Evolutionary conservation across 768 basidiomycete species (phyloP).

Genomic region (Leccinum fibrillosum): DNA sequence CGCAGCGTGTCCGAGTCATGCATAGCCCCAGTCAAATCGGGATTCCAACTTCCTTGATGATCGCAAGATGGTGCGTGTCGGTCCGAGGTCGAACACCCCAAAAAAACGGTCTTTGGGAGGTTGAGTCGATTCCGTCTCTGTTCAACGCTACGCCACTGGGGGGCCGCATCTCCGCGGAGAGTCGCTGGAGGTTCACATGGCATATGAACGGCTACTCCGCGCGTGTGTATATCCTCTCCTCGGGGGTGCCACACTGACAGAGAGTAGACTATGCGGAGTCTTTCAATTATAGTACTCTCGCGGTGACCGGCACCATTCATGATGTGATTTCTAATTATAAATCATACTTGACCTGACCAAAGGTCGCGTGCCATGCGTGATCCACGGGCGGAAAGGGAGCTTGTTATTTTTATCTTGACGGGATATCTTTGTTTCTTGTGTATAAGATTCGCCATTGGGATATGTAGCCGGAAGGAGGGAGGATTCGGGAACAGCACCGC

Average conservation of each 20-base stretch:
- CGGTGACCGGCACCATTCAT: not conserved
- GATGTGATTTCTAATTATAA: not conserved
- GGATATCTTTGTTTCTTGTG: not conserved
- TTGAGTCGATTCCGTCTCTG: not conserved
- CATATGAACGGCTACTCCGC: not conserved
- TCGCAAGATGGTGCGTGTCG: constrained; percentile 2
- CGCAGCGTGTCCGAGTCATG: not conserved
- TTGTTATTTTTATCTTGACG: not conserved
- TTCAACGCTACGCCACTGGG: not conserved
- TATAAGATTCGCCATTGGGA: not conserved
- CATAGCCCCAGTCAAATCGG: constrained; percentile 3
- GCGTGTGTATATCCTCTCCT: not conserved
- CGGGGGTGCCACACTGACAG: not conserved
- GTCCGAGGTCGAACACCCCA: not conserved
- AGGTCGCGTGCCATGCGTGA: not conserved
- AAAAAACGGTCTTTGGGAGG: not conserved
- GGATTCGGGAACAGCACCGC: constrained; percentile 1
- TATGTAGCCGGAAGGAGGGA: not conserved
- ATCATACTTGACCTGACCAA: not conserved
- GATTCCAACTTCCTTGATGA: constrained; percentile 13
- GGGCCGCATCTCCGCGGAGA: constrained; percentile 1
- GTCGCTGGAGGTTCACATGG: not conserved
- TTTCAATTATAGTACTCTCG: not conserved
- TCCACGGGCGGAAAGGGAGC: not conserved
- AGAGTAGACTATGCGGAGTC: not conserved